Evolutionary conservation across 306 rosid species (phyloP).

Genomic region (Cucurbita ficifolia): DNA sequence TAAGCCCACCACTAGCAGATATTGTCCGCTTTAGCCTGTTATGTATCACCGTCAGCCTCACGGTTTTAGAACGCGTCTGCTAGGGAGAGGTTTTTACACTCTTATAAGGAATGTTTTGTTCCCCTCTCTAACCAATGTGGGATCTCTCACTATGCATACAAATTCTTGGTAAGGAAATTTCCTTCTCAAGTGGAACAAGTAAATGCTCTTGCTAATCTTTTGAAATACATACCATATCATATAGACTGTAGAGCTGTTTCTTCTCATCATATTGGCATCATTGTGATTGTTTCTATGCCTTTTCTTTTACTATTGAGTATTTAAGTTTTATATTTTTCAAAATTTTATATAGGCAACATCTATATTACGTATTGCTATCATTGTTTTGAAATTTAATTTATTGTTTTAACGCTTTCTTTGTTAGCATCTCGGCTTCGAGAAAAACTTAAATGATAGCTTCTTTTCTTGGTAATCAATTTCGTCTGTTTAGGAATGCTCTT

Average conservation of each 20-base stretch:
- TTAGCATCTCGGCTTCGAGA: neutral
- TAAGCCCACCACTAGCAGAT: too few relatives aligned
- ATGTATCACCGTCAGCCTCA: too few relatives aligned
- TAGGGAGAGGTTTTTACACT: too few relatives aligned
- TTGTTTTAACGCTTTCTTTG: neutral
- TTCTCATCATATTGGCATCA: neutral
- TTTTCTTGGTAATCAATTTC: neutral
- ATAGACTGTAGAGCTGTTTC: neutral
- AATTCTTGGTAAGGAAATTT: neutral
- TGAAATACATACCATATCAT: neutral
- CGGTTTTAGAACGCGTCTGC: too few relatives aligned
- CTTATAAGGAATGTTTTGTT: too few relatives aligned
- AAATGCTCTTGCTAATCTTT: neutral
- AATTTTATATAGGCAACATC: neutral
- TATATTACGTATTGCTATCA: neutral
- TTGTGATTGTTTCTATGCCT: neutral
- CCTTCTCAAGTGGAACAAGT: neutral
- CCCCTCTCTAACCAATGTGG: too few relatives aligned
- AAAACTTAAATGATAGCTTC: neutral
- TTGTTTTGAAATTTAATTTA: neutral
- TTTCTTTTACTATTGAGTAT: neutral
- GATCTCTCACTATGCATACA: neutral
- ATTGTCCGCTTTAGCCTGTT: too few relatives aligned
- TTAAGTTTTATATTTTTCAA: neutral
- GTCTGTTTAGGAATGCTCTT: slow-evolving; percentile 3